phyloP scores from a whole-genome alignment of 441 rosid species.

The Populus hybrid region DNA sequence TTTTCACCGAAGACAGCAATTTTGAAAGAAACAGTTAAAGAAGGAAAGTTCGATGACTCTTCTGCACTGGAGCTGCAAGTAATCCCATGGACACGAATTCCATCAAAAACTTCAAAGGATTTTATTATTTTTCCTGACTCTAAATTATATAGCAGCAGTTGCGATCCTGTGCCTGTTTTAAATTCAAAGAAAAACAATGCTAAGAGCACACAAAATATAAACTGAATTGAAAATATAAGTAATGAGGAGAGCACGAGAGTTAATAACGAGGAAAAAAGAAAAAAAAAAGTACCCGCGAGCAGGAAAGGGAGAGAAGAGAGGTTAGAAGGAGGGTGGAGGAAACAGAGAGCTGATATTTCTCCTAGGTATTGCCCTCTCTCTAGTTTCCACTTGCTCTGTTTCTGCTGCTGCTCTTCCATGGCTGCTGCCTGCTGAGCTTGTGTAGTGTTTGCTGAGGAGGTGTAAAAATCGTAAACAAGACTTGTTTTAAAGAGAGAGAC shows the following conservation, averaged over 20 bases:
- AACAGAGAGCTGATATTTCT: conserved; percentile 76
- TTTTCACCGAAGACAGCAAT: conserved; percentile 77
- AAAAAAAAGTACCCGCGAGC: conserved; percentile 55
- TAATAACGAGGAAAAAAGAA: neutral
- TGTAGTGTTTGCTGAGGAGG: neutral
- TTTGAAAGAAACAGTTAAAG: conserved; percentile 26
- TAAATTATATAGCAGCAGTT: conserved; percentile 61
- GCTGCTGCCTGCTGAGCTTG: conserved; percentile 7
- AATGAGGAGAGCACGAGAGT: neutral
- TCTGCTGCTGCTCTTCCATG: conserved; percentile 44
- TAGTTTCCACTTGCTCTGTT: conserved; percentile 37
- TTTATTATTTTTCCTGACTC: conserved; percentile 42
- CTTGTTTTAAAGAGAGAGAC: neutral
- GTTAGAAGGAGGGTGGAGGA: conserved; percentile 53
- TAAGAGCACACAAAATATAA: neutral
- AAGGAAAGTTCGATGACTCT: conserved; percentile 20
- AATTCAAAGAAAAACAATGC: neutral
- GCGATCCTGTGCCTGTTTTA: conserved; percentile 77
- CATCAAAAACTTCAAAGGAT: conserved; percentile 78
- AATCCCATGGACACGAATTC: conserved; percentile 89
- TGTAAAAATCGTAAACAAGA: neutral
- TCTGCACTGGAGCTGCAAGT: conserved; percentile 26
- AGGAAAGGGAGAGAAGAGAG: conserved; percentile 60
- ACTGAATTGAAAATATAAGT: neutral
- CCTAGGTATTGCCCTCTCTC: conserved; percentile 65